Evolutionary conservation across 2,329 filamentous ascomycete genomes (phyloP), one percentile per base, ranked within the genome.

Genomic region (Chaetomium olivaceum): DNA sequence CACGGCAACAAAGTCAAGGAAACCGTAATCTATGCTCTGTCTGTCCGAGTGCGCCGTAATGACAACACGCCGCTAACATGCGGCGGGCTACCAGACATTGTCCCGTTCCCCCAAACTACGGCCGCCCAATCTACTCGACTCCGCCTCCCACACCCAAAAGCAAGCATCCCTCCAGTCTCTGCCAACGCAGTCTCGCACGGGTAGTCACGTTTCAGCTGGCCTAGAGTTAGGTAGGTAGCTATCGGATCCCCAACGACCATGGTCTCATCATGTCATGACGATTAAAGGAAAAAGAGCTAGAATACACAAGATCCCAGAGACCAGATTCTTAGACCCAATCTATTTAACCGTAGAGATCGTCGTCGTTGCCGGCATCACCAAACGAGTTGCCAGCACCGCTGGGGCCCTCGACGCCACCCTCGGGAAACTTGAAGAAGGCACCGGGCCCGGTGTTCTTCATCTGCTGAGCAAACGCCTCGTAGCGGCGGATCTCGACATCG

Each of bases 361-460:
- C 94, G 77, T 98, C 94, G 78, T 96, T 93, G 74, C 92, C 94
- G 72, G 88, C 91, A 74, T 93, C 90, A 70, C 93, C 93, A 73
- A 95, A 93, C 58, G 87, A 79, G 81, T 85, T 83, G 71, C 85
- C 80, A 81, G 86, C 77, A 80, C 85, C 72, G 79, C 82, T 77
- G 74, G 85, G 87, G 84, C 90, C 85, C 85, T 91, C 83, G 23
- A 74, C 78, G 23, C 87, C 91, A 73, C 86, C 91, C 67, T 85
- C 83, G 36, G 91, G 94, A 89, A 99, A 99, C 80, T 96, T 93
- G 91, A 99, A 99, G 87, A 95, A 97, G 73, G 92, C 93, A 75
- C 93, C 94, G 48, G 93, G 93, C 60, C 93, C 93, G 67, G 92
- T 89, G 78, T 96, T 97, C 91, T 99, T 99, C 93, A 99, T 96